Conservation (phyloP, 2,329 filamentous ascomycete genomes). For the Fusarium pseudograminearum region DNA sequence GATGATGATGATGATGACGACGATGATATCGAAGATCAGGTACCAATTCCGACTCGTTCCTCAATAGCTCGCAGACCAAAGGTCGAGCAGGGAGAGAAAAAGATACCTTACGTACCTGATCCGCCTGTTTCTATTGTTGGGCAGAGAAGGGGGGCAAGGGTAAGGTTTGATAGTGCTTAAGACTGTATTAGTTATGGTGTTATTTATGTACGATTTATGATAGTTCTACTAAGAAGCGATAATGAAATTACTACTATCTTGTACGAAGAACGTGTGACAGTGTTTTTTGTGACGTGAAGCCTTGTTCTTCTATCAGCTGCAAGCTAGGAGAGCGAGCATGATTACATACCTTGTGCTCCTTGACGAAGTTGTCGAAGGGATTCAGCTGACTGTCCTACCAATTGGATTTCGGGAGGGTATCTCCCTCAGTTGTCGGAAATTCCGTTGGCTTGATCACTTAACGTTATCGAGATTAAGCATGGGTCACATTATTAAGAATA, state of each 20-base stretch:
- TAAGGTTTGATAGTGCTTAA: not conserved
- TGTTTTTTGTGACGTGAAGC: not conserved
- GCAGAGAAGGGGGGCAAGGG: not conserved
- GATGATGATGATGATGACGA: conserved; percentile 2
- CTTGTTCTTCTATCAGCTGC: not conserved
- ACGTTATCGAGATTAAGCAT: not conserved
- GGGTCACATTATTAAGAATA: not conserved
- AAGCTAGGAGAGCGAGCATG: not conserved
- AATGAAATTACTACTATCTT: not conserved
- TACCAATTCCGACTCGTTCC: not conserved
- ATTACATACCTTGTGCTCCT: not conserved
- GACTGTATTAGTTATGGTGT: not conserved
- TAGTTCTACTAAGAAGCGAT: not conserved
- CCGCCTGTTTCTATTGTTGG: not conserved
- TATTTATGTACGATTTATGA: not conserved
- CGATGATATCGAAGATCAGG: conserved; percentile 12
- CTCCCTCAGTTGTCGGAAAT: not conserved
- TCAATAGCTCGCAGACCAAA: not conserved
- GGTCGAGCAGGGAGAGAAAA: not conserved
- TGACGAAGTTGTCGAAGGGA: not conserved
- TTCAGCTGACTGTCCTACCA: too few species aligned
- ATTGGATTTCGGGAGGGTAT: not conserved
- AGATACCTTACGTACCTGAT: not conserved
- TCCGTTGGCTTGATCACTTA: not conserved
- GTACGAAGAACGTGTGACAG: not conserved